Base-by-base conservation (phyloP, 208 protist species). In the Crithidia expoeki region DNA sequence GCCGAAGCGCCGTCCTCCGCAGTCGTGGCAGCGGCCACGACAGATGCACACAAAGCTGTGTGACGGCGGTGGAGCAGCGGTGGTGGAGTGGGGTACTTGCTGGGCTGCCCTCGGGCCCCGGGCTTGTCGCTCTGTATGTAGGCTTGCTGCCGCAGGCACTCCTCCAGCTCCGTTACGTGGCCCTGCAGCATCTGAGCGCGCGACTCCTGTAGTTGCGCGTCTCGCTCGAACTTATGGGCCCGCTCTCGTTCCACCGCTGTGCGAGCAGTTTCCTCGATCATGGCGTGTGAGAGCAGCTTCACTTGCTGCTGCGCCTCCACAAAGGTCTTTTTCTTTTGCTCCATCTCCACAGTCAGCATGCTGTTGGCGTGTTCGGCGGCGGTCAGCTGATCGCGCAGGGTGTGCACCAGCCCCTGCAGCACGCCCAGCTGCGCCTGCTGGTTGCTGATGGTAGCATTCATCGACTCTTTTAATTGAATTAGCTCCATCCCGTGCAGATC, bases 371-470 rank as follows among this genome's bases (percentile, higher is more conserved):
- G 78, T 65, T 96, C 92, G 17, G 80, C 77, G 6, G 77, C 73
- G 4, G 82, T 80, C 3, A 94, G 62, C 66, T 96, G 89, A 25
- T 96, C 87, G 14, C 89, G 80, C 59, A 94, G 49, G 9, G 88
- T 64, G 58, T 93, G 89, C 51, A 91, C 72, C 9, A 94, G 66
- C 7, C 85, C 81, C 49, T 94, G 82, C 33, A 88, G 77, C 19
- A 88, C 87, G 17, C 82, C 63, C 7, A 95, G 75, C 66, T 95
- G 89, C 21, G 92, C 84, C 53, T 94, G 87, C 66, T 92, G 83
- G 71, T 94, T 94, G 61, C 89, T 92, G 70, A 96, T 90, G 19
- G 85, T 89, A 2, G 88, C 84, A 47, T 88, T 93, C 51, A 90
- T 66, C 9, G 70, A 85, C 67, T 96, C 89, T 62, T 89, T 88